Evolutionary conservation across 768 basidiomycete species (phyloP), one percentile per base, ranked within the genome.

Genomic region (Pisolithus albus): DNA sequence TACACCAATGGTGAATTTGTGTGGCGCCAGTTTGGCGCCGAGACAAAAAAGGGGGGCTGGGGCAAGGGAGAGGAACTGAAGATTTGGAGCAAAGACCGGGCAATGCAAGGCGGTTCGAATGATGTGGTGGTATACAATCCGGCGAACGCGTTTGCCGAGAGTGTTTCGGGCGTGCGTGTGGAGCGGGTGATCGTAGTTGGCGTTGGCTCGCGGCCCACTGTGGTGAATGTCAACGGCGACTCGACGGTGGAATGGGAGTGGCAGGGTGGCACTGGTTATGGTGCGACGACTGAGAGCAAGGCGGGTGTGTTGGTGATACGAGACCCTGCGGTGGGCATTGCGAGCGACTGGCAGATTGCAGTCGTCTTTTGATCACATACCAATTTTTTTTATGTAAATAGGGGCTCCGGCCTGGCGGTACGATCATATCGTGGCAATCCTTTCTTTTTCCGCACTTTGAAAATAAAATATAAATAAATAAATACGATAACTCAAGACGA

Each of bases 141-240:
- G 30, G 52, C 55, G 10, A 96, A 96, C 64, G 72, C 66, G 18
- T 97, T 82, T 70, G 88, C 85, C 49, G 71, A 75, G 67, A 77
- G 64, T 50, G 73, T 96, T 32, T 74, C 63, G 41, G 57, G 46
- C 5, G 92, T 97, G 52, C 73, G 84, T 45, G 83, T 97, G 16
- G 93, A 95, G 69, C 82, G 83, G 67, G 64, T 98, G 21, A 75
- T 94, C 41, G 73, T 97, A 4, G 67, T 92, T 5, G 95, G 95
- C 2, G 68, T 96, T 53, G 63, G 68, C 18, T 61, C 52, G 28
- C 80, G 78, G 65, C 94, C 94, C 3, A 71, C 64, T 43, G 75
- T 70, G 44, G 83, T 94, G 46, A 19, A 21, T 26, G 79, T 71
- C 59, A 16, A 61, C 77, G 37, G 75, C 76, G 55, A 39, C 1